These are phyloP conservation scores for Candida mesenterica DNA, from an alignment of 1,139 yeast species.

Conservation along the genomic window DNA sequence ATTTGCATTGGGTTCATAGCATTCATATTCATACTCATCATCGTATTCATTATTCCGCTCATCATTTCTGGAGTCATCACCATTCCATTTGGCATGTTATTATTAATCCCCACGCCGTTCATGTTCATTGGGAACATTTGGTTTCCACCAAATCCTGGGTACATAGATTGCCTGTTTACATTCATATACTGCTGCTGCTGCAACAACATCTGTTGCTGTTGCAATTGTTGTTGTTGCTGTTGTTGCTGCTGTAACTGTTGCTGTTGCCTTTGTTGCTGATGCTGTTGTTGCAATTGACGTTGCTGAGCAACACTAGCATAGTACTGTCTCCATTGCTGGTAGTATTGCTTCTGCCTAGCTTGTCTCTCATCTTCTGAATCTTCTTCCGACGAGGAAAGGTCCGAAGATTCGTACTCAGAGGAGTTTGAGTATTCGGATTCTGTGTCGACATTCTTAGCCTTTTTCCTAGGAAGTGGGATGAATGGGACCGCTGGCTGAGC, in stretches of 20 bases:
- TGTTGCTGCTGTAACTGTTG: constrained; percentile 11
- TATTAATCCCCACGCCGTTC: not conserved
- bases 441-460: constrained; percentile 4
- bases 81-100: constrained; percentile 2
- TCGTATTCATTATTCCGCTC: not conserved
- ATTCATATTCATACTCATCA: constrained; percentile 10
- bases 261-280: constrained; percentile 18
- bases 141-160: constrained; percentile 3
- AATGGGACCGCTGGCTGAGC: constrained; percentile 5
- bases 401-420: constrained; percentile 12
- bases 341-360: constrained; percentile 20
- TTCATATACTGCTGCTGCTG: constrained; percentile 11
- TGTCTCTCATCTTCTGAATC: constrained; percentile 17
- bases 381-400: constrained; percentile 14
- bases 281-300: constrained; percentile 21
- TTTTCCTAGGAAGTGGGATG: constrained; percentile 1
- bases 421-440: constrained; percentile 13
- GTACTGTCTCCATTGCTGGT: constrained; percentile 31
- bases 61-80: constrained; percentile 3
- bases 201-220: constrained; percentile 9
- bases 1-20: constrained; percentile 13
- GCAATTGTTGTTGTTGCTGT: constrained; percentile 19
- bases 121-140: constrained; percentile 7
- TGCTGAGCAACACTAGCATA: constrained; percentile 26
- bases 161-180: constrained; percentile 13